phyloP scores from a whole-genome alignment of 2,329 filamentous ascomycete genomes.

The Ophiostoma piceae region DNA sequence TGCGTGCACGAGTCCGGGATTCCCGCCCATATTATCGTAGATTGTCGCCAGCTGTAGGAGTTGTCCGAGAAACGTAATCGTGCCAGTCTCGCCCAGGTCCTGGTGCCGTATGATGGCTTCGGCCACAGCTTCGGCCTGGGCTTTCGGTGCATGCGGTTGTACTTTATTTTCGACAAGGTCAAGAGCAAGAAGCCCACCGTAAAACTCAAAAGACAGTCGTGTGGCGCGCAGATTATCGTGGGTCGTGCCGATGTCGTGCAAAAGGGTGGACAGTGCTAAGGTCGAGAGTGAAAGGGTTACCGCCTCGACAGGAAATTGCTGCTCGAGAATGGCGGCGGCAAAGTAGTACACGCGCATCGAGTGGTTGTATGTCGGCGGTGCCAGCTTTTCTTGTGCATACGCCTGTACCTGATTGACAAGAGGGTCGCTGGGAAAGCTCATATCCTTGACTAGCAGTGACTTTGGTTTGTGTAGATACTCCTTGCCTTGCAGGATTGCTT shows the following conservation, averaged over 20 bases:
- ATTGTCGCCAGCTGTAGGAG: not conserved
- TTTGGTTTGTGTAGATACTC: not conserved
- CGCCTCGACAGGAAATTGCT: not conserved
- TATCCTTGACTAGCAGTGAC: not conserved
- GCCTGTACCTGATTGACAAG: not conserved
- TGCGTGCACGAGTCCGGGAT: not conserved
- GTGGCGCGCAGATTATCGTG: not conserved
- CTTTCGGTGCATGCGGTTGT: not conserved
- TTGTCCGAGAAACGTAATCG: not conserved
- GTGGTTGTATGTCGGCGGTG: not conserved
- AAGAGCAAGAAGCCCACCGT: not conserved
- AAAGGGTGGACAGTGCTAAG: not conserved
- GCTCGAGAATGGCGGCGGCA: not conserved
- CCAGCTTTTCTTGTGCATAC: not conserved
- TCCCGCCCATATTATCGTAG: not conserved
- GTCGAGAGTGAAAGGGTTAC: not conserved
- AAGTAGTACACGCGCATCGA: not conserved
- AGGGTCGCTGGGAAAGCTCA: not conserved
- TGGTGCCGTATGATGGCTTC: constrained; percentile 4
- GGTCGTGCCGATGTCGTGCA: not conserved
- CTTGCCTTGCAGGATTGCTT: not conserved
- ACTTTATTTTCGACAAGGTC: not conserved
- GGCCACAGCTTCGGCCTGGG: not conserved
- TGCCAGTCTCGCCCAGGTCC: not conserved
- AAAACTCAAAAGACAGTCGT: not conserved